Base-by-base conservation (phyloP, 495 filamentous ascomycete genomes). In the Recurvomyces mirabilis region DNA sequence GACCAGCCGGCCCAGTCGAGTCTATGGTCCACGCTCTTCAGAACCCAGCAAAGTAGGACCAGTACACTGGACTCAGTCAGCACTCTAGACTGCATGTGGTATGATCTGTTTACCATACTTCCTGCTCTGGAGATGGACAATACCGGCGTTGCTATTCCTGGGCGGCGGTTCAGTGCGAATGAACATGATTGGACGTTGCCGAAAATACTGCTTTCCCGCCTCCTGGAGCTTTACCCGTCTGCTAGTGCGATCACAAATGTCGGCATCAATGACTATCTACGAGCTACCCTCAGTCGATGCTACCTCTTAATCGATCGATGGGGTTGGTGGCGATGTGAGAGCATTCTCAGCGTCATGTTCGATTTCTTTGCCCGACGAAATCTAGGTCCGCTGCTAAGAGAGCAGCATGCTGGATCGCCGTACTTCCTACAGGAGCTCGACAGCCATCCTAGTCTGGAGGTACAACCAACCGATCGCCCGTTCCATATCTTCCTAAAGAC, bases 401-500 rank as follows among this genome's bases (percentile, higher is more conserved):
- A 96, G 57, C 75, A 87, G 47, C 75, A 72, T 31, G 75, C 75
- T 46, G 75, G 72, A 29, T 94, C 91, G 1, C 82, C 85, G 4
- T 59, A 61, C 5, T 96, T 94, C 50, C 74, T 96, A 5, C 78
- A 85, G 41, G 62, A 80, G 34, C 77, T 96, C 1, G 70, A 79
- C 38, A 55, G 63, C 20, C 65, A 68, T 13, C 84, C 82, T 6
- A 67, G 67, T 1, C 60, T 94, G 13, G 66, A 70, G 11, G 60
- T 82, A 24, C 67, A 72, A 35, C 61, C 73, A 4, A 77, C 79
- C 21, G 91, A 98, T 54, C 73, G 75, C n/a, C 84, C 85, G 47
- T 98, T 98, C 51, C 83, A 93, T 59, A 80, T 94, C n/a, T 77
- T 94, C 43, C 69, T 95, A 32, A 98, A 98, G 56, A 76, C 85